phyloP scores from a whole-genome alignment of 306 rosid species.

The Delonix regia region DNA sequence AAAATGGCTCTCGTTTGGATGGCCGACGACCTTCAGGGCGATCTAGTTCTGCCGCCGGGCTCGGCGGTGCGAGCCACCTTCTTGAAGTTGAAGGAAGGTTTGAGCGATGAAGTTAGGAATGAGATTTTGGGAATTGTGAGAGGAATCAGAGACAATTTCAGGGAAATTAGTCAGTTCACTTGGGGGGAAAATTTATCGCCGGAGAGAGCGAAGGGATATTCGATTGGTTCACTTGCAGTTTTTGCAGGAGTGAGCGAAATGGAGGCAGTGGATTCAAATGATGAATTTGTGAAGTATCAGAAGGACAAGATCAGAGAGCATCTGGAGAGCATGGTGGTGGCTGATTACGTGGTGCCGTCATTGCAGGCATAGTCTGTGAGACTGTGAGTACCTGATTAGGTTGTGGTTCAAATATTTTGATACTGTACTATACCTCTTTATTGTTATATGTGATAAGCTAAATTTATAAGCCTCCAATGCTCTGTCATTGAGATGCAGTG shows the following conservation, averaged over 20 bases:
- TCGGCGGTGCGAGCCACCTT: conserved; percentile 54
- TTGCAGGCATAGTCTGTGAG: conserved; percentile 26
- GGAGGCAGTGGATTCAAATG: conserved; percentile 53
- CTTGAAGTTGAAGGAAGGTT: conserved; percentile 61
- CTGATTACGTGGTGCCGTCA: conserved; percentile 52
- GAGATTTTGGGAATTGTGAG: conserved; percentile 54
- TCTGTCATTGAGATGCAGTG: no score
- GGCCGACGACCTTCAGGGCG: conserved; percentile 23
- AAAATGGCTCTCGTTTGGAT: conserved; percentile 80
- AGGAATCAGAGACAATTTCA: conserved; percentile 48
- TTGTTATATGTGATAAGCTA: no score
- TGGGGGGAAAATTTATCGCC: conserved; percentile 70
- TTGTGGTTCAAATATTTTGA: background rate
- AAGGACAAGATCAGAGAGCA: conserved; percentile 61
- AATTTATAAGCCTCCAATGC: no score
- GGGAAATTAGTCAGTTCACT: conserved; percentile 45
- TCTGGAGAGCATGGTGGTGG: conserved; percentile 50
- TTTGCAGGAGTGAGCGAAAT: conserved; percentile 43
- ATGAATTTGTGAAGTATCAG: conserved; percentile 39
- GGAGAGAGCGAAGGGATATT: conserved; percentile 69
- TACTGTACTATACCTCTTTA: no score
- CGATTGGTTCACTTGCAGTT: conserved; percentile 61
- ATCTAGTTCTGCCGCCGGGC: conserved; percentile 32
- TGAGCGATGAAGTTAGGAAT: conserved; percentile 41
- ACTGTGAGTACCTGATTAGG: conserved; percentile 39